Base-by-base conservation (phyloP, 192 early-diverging fungal species). In the Bifiguratus adelaidae region DNA sequence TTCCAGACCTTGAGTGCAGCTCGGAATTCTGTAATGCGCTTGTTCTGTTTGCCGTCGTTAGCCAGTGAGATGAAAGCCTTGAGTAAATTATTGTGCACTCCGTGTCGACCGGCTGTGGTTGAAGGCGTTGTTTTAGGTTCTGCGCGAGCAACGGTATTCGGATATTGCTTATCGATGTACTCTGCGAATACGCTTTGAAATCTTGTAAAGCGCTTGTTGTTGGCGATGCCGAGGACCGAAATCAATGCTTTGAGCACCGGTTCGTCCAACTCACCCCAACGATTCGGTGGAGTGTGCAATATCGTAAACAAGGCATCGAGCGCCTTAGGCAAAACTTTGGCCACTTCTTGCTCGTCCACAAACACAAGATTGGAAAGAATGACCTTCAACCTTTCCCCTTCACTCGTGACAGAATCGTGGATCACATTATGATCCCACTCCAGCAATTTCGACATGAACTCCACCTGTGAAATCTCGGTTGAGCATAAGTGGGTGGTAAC, bases 281-380 rank as follows among this genome's bases (percentile, higher is more conserved):
- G 45, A 36, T 69, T 64, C 15, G 29, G 37, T 8, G 47, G 30
- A 11, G 41, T 58, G n/a, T 68, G 65, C 33, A 85, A 24, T 19
- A 81, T 77, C 28, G 62, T 69, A 50, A 85, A 70, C 2, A 85
- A 44, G 2, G 77, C 74, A 43, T 78, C 75, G 50, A 88, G 62
- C 15, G 84, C 77, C 28, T 65, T 61, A 1, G 52, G 64, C 20
- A 81, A 53, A 52, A 86, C 84, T 50, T 83, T 84, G 5, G 81
- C 76, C 26, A 86, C 66, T 56, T 88, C 83, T 2, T 77, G 47
- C 45, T 82, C 78, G 25, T 71, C 69, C 16, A 84, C 68, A 59
- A 76, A 65, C 5, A 61, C 67, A 30, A 71, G 63, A 38, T 75
- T 68, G 28, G 71, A 62, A 26, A 76, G 48, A 6, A 75, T 49